Evolutionary conservation across 2,329 filamentous ascomycete species (phyloP), one percentile per base, ranked within the genome.

Genomic region (Neurospora sp.): DNA sequence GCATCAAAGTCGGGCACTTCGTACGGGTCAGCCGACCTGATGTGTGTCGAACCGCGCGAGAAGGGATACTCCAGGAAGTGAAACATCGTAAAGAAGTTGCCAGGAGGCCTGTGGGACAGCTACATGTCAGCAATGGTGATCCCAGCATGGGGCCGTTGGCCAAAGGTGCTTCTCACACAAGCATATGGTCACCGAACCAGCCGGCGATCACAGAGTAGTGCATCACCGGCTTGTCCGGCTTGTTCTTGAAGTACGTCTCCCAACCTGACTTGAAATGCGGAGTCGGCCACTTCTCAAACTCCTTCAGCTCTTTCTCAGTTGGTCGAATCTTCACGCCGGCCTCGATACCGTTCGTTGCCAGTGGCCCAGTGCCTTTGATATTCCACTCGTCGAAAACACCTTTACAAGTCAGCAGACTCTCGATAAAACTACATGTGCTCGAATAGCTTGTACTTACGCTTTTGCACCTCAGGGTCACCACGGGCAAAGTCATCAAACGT

Each of bases 181-280:
- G 79, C 83, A 87, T 87, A 74, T 87, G 86, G 77, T 88, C 86
- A 38, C 86, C 86, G 39, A 87, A 87, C 83, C 84, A 87, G 72
- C 89, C 89, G 17, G 90, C 83, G 76, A 94, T 93, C 69, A 93
- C 87, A 1, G 86, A 90, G 81, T 94, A 94, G 77, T 94, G 92
- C 91, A 94, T 94, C 62, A 94, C 91, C 0, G 91, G 92, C 84
- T 94, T 94, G 80, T 94, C 91, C 0, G 91, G 91, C 82, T 93
- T 93, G 77, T 94, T 81, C 82, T 92, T 91, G 80, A 94, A 95
- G 82, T 95, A 94, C 69, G 86, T 89, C 75, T 94, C 88, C 91
- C 91, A 95, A 2, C 91, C 91, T 6, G 86, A 85, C 66, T 85
- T 85, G 82, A 95, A 95, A 68, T 92, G 88, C 11, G 88, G 87